Evolutionary conservation across 139 green algal species (phyloP).

Genomic region (Haematococcus sp.): DNA sequence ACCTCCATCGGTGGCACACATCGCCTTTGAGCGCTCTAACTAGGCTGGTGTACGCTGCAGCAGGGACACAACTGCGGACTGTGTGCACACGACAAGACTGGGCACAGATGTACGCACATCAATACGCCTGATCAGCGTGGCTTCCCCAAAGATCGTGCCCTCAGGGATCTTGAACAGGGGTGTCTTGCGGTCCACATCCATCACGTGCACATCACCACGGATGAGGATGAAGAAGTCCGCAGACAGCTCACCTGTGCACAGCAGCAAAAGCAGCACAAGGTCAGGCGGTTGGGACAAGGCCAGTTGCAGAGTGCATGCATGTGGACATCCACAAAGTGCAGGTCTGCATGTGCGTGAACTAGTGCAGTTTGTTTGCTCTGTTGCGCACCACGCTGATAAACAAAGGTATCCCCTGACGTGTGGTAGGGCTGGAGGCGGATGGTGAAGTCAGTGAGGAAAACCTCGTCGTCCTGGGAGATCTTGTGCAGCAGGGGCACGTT

Average conservation of each 20-base stretch:
- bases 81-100: too few species aligned
- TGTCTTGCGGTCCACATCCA: slow-evolving; percentile 26
- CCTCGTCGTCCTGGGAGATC: slow-evolving; percentile 30
- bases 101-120: slow-evolving; percentile 6
- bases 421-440: slow-evolving; percentile 46
- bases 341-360: too few species aligned
- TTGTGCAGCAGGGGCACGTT: slow-evolving; percentile 32
- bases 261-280: background rate
- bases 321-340: too few species aligned
- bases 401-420: slow-evolving; percentile 38
- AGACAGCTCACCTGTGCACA: slow-evolving; percentile 29
- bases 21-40: background rate
- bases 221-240: slow-evolving; percentile 52
- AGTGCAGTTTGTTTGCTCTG: background rate
- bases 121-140: slow-evolving; percentile 24
- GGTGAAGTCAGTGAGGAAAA: slow-evolving; percentile 50
- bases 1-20: background rate
- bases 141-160: slow-evolving; percentile 47
- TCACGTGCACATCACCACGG: slow-evolving; percentile 45
- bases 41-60: background rate
- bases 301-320: too few species aligned
- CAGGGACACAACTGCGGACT: background rate
- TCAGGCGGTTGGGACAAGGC: background rate
- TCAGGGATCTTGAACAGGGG: slow-evolving; percentile 41
- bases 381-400: slow-evolving; percentile 42